Percentiles rank a stretch among this genome's conserved stretches.
Evolutionary conservation across 2,329 filamentous ascomycete species (phyloP).

Genomic region (Monosporascus cannonballus): DNA sequence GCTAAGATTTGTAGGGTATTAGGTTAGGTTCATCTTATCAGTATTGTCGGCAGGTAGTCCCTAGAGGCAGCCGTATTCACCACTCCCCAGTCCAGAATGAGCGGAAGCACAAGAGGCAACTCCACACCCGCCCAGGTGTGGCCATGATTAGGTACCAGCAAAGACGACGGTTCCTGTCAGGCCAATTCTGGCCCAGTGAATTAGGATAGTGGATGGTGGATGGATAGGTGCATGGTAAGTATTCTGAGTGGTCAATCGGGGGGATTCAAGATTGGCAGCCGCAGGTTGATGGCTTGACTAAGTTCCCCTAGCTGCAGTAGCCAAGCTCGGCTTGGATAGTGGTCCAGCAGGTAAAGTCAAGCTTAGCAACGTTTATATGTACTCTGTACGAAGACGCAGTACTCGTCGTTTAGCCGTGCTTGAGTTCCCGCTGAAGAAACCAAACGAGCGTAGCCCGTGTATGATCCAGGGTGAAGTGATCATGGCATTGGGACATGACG

Average conservation of each 20-base stretch:
- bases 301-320: not conserved
- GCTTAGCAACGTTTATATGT: not conserved
- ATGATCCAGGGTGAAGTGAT: no score
- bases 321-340: not conserved
- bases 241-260: not conserved
- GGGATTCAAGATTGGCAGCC: not conserved
- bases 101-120: no score
- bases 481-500: no score
- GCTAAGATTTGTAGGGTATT: no score
- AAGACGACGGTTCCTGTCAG: slow-evolving; percentile 1
- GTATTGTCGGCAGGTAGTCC: no score
- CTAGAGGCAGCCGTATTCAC: no score
- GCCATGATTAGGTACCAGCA: not conserved
- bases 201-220: not conserved
- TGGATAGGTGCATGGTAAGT: not conserved
- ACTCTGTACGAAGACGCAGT: not conserved
- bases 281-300: not conserved
- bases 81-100: no score
- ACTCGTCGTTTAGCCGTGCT: not conserved
- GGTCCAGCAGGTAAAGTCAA: not conserved
- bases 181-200: not conserved
- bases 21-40: no score
- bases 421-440: not conserved
- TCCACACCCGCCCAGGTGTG: not conserved
- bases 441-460: not conserved